These are phyloP conservation scores for Colletotrichum camelliae DNA, from an alignment of 2,329 filamentous ascomycete species.

Conservation along the genomic window DNA sequence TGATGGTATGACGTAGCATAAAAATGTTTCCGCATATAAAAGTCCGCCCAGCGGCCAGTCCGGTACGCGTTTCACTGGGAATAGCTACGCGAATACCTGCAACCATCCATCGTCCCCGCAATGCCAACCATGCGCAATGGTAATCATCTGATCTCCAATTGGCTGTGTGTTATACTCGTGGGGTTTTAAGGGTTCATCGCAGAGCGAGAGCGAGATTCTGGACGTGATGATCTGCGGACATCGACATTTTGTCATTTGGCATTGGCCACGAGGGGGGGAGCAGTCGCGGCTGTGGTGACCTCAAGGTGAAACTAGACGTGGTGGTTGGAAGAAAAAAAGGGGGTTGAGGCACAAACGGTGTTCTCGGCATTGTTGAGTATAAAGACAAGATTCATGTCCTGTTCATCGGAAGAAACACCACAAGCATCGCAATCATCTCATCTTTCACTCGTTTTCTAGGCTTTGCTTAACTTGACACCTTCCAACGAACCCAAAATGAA, in stretches of 20 bases:
- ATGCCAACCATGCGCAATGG: neutral
- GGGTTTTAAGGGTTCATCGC: neutral
- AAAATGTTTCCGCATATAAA: constrained; percentile 1
- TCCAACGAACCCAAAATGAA: neutral
- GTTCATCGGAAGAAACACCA: neutral
- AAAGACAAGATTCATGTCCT: neutral
- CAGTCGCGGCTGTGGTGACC: neutral
- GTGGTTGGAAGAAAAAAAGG: neutral
- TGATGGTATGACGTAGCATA: neutral
- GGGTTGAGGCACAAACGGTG: neutral
- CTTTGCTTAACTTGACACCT: neutral
- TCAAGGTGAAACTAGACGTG: neutral
- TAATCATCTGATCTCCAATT: neutral
- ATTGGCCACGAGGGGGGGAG: neutral
- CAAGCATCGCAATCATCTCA: neutral
- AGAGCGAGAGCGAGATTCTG: neutral
- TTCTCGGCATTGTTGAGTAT: neutral
- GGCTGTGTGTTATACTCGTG: neutral
- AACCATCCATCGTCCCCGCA: neutral
- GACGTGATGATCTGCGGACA: neutral
- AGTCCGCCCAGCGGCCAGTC: neutral
- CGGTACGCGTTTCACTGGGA: constrained; percentile 3
- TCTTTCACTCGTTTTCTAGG: neutral
- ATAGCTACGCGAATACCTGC: neutral
- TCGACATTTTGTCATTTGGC: neutral